Base-by-base conservation (phyloP, 345 rosid genomes). In the Carallia pectinifolia region DNA sequence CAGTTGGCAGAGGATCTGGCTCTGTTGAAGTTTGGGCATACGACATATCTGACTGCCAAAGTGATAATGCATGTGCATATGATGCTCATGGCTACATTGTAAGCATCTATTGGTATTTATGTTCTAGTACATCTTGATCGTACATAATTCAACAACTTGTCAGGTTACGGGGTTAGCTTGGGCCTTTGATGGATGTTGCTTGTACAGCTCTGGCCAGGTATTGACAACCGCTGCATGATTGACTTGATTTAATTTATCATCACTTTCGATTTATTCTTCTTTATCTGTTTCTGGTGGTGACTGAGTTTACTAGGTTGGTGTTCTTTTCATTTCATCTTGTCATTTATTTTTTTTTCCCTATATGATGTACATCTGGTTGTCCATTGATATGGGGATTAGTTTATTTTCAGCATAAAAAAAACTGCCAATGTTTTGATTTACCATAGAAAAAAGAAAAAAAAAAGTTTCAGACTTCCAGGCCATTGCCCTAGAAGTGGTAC, bases 191-290 rank as follows among this genome's bases (percentile, higher is more conserved):
- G 98, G 94, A 55, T 65, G 71, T 64, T 87, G 83, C 79, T 85
- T 95, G 77, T 95, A 86, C 84, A 92, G 92, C 79, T 90, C 93
- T 84, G 85, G 97, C 74, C 93, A 86, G 98, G 99, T 95, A 90
- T 61, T 67, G 36, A 27, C 34, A 73, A 62, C 59, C 36, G 34
- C 52, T 69, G 12, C 31, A 30, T 56, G 29, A 30, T 56, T 56
- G 19, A 47, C 33, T 23, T 58, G 55, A 58, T 47, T 62, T 64
- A 15, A 58, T 23, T 37, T 23, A 64, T 30, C n/a, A 23, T 15
- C 34, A 10, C 6, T 58, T 58, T 60, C 38, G 31, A 29, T 33
- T 61, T 12, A 71, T 16, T 67, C 52, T 68, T 53, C 64, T 44
- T 12, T 77, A 31, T 54, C 53, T 18, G n/a, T 18, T 59, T 36